phyloP scores from a whole-genome alignment of 306 rosid genomes.

The Gleditsia sinensis region DNA sequence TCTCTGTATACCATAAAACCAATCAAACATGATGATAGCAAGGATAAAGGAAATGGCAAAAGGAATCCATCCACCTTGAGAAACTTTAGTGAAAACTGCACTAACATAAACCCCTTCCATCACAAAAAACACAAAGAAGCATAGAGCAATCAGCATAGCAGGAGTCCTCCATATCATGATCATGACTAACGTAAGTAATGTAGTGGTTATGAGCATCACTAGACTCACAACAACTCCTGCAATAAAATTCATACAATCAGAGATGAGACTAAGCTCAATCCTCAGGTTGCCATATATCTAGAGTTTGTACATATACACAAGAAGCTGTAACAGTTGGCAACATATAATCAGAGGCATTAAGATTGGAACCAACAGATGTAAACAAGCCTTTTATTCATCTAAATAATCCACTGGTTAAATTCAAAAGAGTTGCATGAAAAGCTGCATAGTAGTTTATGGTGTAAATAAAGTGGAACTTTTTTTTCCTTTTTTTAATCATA shows the following conservation, averaged over 20 bases:
- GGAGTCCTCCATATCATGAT: constrained; percentile 82
- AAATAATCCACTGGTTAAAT: too few species aligned
- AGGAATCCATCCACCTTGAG: constrained; percentile 94
- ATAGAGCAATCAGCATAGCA: constrained; percentile 46
- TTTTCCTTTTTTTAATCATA: background rate
- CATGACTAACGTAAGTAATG: constrained; percentile 77
- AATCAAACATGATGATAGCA: constrained; percentile 79
- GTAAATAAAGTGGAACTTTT: background rate
- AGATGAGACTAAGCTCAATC: background rate
- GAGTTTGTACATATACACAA: too few species aligned
- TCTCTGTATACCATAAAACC: constrained; percentile 83
- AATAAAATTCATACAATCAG: constrained; percentile 21
- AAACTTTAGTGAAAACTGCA: constrained; percentile 72
- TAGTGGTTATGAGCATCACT: constrained; percentile 83
- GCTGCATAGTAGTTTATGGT: too few species aligned
- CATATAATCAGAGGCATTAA: too few species aligned
- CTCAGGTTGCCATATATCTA: too few species aligned
- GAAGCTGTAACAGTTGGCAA: too few species aligned
- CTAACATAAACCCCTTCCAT: constrained; percentile 83
- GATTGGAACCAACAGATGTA: too few species aligned
- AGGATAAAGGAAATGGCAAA: constrained; percentile 79
- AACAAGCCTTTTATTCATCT: too few species aligned
- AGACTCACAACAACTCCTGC: constrained; percentile 84
- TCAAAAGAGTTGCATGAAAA: too few species aligned
- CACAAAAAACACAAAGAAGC: constrained; percentile 57